phyloP scores from a whole-genome alignment of 257 asterid species.

The Mitragyna speciosa region DNA sequence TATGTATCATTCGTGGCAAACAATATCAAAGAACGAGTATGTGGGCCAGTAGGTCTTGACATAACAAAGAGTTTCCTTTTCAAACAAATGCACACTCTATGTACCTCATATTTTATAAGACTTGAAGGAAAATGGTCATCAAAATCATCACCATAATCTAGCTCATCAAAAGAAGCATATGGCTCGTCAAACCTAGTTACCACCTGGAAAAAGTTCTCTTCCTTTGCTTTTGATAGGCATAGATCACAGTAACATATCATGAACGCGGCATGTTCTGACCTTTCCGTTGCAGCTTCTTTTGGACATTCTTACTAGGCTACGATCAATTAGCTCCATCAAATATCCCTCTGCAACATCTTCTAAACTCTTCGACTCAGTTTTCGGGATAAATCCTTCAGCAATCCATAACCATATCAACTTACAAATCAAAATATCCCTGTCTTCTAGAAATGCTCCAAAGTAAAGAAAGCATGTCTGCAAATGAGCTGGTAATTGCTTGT shows the following conservation, averaged over 20 bases:
- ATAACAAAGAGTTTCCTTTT: neutral
- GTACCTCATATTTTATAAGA: neutral
- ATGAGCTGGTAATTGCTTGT: conserved; percentile 8
- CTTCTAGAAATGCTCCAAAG: no score
- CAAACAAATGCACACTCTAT: neutral
- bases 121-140: neutral
- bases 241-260: conserved; percentile 18
- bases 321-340: no score
- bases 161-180: neutral
- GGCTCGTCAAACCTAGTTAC: neutral
- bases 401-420: no score
- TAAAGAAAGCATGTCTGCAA: conserved; percentile 6
- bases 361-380: no score
- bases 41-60: neutral
- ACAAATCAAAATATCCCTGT: no score
- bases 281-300: neutral
- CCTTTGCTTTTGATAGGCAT: conserved; percentile 1
- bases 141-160: neutral
- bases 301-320: conserved; percentile 7
- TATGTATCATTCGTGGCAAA: neutral
- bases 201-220: neutral
- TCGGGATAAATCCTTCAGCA: no score
- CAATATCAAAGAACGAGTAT: neutral
- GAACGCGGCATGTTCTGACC: conserved; percentile 15
- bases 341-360: no score